Conservation (phyloP, 352 stramenopile species). For the Phytophthora aleatoria region DNA sequence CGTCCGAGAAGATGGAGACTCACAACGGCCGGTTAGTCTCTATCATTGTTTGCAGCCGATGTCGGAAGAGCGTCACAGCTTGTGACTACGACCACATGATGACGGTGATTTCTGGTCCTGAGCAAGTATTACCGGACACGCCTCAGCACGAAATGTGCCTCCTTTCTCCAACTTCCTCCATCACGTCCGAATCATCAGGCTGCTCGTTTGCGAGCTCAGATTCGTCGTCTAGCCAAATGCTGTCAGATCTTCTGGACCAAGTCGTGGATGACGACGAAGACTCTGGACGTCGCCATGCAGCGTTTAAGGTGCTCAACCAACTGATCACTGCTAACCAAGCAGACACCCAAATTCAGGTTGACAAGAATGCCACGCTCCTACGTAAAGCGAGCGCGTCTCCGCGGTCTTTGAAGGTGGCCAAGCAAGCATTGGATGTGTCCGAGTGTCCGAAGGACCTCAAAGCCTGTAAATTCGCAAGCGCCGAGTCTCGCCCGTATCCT, state of each 20-base stretch:
- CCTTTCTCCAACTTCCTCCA: slow-evolving; percentile 2
- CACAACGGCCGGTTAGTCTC: slow-evolving; percentile 31
- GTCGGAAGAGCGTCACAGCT: slow-evolving; percentile 17
- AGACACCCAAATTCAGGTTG: slow-evolving; percentile 10
- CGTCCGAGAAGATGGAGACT: slow-evolving; percentile 31
- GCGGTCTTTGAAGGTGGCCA: background rate
- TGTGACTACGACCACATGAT: slow-evolving; percentile 38
- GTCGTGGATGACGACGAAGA: slow-evolving; percentile 10
- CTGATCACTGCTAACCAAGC: slow-evolving; percentile 17
- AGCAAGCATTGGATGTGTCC: slow-evolving; percentile 27
- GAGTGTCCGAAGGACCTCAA: slow-evolving; percentile 16
- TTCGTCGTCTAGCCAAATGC: slow-evolving; percentile 19
- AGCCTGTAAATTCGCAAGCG: slow-evolving; percentile 33
- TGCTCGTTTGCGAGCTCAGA: slow-evolving; percentile 6
- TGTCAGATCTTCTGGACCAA: slow-evolving; percentile 20
- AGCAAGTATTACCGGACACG: slow-evolving; percentile 10
- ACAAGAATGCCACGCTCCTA: slow-evolving; percentile 18
- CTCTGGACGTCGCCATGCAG: slow-evolving; percentile 12
- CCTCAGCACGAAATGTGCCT: background rate
- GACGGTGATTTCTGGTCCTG: slow-evolving; percentile 15
- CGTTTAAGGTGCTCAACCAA: slow-evolving; percentile 28
- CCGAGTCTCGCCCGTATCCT: slow-evolving; percentile 25
- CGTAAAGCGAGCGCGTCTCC: background rate
- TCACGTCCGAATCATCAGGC: background rate
- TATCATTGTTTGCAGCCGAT: slow-evolving; percentile 32